Evolutionary conservation across 2,329 filamentous ascomycete genomes (phyloP).

Genomic region (Pyrenophora graminea): DNA sequence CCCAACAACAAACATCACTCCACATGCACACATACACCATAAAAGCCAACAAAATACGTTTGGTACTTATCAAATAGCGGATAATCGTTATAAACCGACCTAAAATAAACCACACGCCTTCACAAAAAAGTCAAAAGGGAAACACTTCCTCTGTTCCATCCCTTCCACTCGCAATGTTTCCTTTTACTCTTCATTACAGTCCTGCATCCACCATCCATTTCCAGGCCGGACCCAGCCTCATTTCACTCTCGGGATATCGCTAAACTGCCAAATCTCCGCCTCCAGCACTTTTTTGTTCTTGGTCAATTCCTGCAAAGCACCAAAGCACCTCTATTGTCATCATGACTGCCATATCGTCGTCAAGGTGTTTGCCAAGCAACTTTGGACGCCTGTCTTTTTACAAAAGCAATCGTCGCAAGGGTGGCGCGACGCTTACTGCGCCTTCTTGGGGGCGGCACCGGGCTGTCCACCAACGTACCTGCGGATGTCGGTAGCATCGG

Average conservation of each 20-base stretch:
- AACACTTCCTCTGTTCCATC: too few relatives aligned
- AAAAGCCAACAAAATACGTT: too few relatives aligned
- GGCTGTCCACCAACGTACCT: slow-evolving; percentile 66
- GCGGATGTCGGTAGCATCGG: slow-evolving; percentile 77
- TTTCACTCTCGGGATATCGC: slow-evolving; percentile 11
- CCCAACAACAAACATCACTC: too few relatives aligned
- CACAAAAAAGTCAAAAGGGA: too few relatives aligned
- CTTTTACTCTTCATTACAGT: too few relatives aligned
- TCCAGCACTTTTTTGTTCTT: slow-evolving; percentile 4
- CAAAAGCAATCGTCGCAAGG: slow-evolving; percentile 15
- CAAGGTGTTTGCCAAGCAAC: slow-evolving; percentile 23
- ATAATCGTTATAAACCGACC: too few relatives aligned
- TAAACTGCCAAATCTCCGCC: slow-evolving; percentile 6
- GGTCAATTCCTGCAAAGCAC: background rate
- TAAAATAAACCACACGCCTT: too few relatives aligned
- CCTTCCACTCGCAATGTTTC: too few relatives aligned
- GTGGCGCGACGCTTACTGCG: slow-evolving; percentile 47
- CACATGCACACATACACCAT: too few relatives aligned
- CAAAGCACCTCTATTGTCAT: slow-evolving; percentile 11
- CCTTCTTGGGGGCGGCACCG: slow-evolving; percentile 66
- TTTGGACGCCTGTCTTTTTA: background rate
- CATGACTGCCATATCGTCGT: slow-evolving; percentile 32
- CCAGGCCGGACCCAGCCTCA: background rate
- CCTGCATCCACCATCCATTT: too few relatives aligned
- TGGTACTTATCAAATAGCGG: too few relatives aligned